Conservation (phyloP, 805 yeast species). For the Dipodascus albidus region DNA sequence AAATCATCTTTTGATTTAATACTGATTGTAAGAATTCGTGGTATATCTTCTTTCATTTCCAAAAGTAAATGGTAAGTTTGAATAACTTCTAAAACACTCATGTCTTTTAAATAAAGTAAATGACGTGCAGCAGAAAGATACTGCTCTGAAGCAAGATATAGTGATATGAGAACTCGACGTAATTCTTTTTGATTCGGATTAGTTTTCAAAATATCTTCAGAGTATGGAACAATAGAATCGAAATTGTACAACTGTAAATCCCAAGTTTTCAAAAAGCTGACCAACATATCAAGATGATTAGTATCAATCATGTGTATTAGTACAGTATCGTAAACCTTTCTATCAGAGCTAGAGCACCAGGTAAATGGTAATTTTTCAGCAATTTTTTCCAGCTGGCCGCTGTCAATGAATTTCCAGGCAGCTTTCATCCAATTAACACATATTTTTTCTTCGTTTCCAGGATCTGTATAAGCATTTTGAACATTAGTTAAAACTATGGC, state of each 20-base stretch:
- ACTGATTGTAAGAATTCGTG: constrained; percentile 27
- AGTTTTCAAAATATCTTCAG: constrained; percentile 36
- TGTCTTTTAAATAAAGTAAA: constrained; percentile 44
- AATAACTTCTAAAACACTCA: constrained; percentile 43
- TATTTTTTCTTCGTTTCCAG: neutral
- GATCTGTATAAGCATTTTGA: neutral
- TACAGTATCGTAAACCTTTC: constrained; percentile 34
- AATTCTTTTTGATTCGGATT: constrained; percentile 12
- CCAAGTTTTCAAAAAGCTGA: constrained; percentile 44
- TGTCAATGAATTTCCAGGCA: constrained; percentile 40
- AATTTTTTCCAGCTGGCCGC: constrained; percentile 35
- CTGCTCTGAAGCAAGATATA: constrained; percentile 47
- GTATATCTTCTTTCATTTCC: constrained; percentile 36
- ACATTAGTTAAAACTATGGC: constrained; percentile 20
- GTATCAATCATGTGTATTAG: constrained; percentile 35
- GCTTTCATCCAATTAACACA: constrained; percentile 52
- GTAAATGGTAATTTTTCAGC: constrained; percentile 46
- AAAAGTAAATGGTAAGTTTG: constrained; percentile 51
- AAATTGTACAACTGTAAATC: constrained; percentile 41
- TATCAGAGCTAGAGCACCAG: constrained; percentile 26
- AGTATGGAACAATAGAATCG: constrained; percentile 29
- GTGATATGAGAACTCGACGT: constrained; percentile 21
- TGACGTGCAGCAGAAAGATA: constrained; percentile 56
- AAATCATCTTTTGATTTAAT: constrained; percentile 28
- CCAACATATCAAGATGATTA: constrained; percentile 28